Evolutionary conservation across 371 early-diverging fungal genomes (phyloP), one percentile per base, ranked within the genome.

Genomic region (Blakeslea trispora): DNA sequence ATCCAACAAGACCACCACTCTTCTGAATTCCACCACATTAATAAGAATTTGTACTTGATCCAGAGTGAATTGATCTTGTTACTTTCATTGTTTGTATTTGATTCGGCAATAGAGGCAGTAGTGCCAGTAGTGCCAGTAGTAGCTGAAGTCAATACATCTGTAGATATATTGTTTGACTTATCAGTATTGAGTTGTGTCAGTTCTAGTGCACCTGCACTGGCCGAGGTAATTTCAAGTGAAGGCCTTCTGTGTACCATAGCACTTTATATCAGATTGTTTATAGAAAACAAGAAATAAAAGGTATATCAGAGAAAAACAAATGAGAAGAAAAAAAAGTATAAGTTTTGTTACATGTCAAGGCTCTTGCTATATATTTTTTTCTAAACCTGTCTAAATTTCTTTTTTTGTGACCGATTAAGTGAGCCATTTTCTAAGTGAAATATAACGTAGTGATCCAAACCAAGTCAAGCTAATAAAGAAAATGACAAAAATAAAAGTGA

Each of bases 1-100:
- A 82, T 81, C 82, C 82, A 82, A 42, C 79, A 79, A 9, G 85
- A 71, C 85, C 82, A 82, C 85, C 85, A 84, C 52, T 84, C 85
- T 50, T 81, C 82, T 21, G 76, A 71, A 58, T 84, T 84, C 85
- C 85, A 84, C 72, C 85, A 82, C 50, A 82, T 59, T 10, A 81
- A 54, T 3, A 37, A 10, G 11, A 14, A 13, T 10, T 14, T 9
- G 14, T 37, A 37, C 37, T 37, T 37, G 37, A 10, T 11, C 9
- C 9, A 37, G 13, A 37, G 3, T 9, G 37, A 37, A 7, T 37
- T 28, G 28, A 28, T 28, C 28, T 7, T 28, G 7, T 7, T 28
- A 28, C 7, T 3, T 28, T 28, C 28, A 28, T 7, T 2, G 2
- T 10, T 37, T 37, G 3, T 2, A 14, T 37, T 10, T 37, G 37